Evolutionary conservation across 305 asterid species (phyloP).

Genomic region (Fraxinus sp.): DNA sequence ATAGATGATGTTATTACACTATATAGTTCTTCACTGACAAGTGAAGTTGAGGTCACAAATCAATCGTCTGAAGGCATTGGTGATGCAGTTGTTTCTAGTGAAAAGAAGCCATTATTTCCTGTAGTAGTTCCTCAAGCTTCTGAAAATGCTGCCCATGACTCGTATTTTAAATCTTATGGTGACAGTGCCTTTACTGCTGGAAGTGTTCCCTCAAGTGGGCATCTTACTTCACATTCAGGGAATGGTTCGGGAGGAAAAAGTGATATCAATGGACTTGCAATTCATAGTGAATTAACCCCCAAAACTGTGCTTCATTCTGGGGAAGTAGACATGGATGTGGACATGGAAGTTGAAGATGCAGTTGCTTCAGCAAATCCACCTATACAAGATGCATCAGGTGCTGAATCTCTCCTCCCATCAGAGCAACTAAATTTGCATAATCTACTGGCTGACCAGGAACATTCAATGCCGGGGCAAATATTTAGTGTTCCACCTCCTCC

Average conservation of each 20-base stretch:
- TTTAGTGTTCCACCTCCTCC: slow-evolving; percentile 55
- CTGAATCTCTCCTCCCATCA: slow-evolving; percentile 32
- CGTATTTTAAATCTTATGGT: slow-evolving; percentile 33
- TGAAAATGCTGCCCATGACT: slow-evolving; percentile 27
- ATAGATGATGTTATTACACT: slow-evolving; percentile 33
- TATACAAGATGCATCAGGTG: slow-evolving; percentile 34
- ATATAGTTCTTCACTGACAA: slow-evolving; percentile 30
- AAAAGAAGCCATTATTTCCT: slow-evolving; percentile 29
- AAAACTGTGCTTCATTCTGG: slow-evolving; percentile 36
- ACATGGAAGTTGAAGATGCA: slow-evolving; percentile 95
- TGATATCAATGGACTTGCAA: slow-evolving; percentile 34
- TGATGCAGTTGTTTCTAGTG: slow-evolving; percentile 36
- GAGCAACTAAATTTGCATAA: slow-evolving; percentile 30
- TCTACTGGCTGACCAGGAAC: slow-evolving; percentile 30
- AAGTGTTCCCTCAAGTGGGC: slow-evolving; percentile 21
- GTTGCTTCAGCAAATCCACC: slow-evolving; percentile 38
- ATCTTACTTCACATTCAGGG: slow-evolving; percentile 5
- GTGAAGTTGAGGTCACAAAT: slow-evolving; percentile 38
- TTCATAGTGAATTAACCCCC: slow-evolving; percentile 35
- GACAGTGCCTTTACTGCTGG: slow-evolving; percentile 31
- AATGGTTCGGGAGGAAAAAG: slow-evolving; percentile 27
- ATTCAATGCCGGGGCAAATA: slow-evolving; percentile 27
- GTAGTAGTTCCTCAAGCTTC: slow-evolving; percentile 29
- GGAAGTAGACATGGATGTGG: slow-evolving; percentile 94
- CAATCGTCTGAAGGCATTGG: slow-evolving; percentile 33